Evolutionary conservation across 2,329 filamentous ascomycete genomes (phyloP).

Genomic region (Xylaria sp.): DNA sequence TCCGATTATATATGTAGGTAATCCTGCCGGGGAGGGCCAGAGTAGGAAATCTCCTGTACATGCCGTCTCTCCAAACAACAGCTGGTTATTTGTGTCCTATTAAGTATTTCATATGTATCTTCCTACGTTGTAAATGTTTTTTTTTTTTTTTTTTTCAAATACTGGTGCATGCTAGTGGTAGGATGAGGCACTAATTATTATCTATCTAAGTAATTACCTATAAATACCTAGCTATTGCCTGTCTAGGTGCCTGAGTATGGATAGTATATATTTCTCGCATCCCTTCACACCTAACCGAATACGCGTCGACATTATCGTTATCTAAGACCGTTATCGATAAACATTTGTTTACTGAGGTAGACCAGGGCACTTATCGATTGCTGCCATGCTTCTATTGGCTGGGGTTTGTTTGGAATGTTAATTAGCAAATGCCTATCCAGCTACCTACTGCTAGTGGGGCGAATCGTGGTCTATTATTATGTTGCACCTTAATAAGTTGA

Average conservation of each 20-base stretch:
- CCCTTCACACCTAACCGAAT: no score
- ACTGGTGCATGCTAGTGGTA: not conserved
- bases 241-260: no score
- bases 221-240: no score
- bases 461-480: not conserved
- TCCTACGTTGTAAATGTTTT: not conserved
- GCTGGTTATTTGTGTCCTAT: not conserved
- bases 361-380: constrained; percentile 22
- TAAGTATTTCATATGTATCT: constrained; percentile 4
- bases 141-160: no score
- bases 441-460: not conserved
- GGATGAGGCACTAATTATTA: no score
- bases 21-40: constrained; percentile 32
- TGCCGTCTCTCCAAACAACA: constrained; percentile 1
- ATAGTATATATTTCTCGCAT: no score
- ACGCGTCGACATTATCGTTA: not conserved
- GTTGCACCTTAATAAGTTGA: not conserved
- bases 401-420: not conserved
- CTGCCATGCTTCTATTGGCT: not conserved
- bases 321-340: not conserved
- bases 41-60: constrained; percentile 31
- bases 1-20: constrained; percentile 8
- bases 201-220: no score
- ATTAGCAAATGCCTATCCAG: not conserved
- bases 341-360: not conserved